phyloP scores from a whole-genome alignment of 768 basidiomycete genomes.

The Boletus rufocinnamomeus region DNA sequence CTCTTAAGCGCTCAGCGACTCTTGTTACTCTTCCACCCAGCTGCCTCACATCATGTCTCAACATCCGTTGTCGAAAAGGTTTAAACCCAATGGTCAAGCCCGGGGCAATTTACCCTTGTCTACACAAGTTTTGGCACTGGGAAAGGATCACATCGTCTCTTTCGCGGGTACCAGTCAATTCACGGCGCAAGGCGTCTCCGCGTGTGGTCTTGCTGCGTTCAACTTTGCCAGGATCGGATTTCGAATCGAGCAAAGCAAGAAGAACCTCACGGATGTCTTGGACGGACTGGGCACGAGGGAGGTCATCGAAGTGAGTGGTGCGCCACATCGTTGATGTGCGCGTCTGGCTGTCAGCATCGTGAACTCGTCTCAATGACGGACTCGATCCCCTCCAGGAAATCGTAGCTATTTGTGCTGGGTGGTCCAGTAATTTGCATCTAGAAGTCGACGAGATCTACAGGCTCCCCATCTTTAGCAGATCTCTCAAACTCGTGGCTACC shows the following conservation, averaged over 20 bases:
- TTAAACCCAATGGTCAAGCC: not conserved
- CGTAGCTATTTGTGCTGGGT: slow-evolving; percentile 54
- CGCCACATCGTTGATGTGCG: not conserved
- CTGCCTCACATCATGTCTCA: slow-evolving; percentile 8
- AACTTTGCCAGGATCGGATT: slow-evolving; percentile 61
- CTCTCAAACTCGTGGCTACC: slow-evolving; percentile 38
- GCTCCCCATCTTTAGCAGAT: slow-evolving; percentile 50
- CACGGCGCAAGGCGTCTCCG: slow-evolving; percentile 43
- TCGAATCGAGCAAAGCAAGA: slow-evolving; percentile 19
- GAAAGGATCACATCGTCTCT: slow-evolving; percentile 44
- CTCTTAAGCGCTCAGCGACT: not conserved
- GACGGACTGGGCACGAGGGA: slow-evolving; percentile 25
- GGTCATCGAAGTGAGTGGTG: slow-evolving; percentile 28
- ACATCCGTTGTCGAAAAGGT: not conserved
- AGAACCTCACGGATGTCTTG: slow-evolving; percentile 18
- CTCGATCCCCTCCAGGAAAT: slow-evolving; percentile 48
- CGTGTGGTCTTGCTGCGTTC: slow-evolving; percentile 67
- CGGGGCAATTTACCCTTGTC: not conserved
- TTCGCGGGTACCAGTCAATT: slow-evolving; percentile 61
- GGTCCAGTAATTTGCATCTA: slow-evolving; percentile 55
- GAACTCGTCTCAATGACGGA: not conserved
- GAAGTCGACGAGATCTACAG: slow-evolving; percentile 55
- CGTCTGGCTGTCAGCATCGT: not conserved
- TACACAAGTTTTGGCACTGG: slow-evolving; percentile 23
- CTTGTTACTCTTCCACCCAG: not conserved